Percentiles rank a stretch among this genome's conserved stretches.
These are phyloP conservation scores for Fusarium liriodendri DNA, from an alignment of 2,329 filamentous ascomycete species.

Conservation along the genomic window DNA sequence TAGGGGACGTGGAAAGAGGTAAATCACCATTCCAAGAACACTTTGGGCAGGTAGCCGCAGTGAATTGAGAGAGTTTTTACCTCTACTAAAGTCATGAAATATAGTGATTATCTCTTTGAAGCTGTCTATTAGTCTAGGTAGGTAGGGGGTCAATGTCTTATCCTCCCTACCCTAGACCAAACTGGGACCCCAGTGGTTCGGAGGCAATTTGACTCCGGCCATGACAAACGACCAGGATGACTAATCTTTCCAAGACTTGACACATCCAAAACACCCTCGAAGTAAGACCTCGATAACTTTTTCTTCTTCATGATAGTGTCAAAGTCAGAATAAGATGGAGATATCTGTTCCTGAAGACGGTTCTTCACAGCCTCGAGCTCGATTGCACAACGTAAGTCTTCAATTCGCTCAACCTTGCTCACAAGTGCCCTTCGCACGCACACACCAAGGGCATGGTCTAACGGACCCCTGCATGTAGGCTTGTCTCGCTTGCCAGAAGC, in stretches of 20 bases:
- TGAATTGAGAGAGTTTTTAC: not conserved
- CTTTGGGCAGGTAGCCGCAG: not conserved
- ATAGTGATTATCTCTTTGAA: too few species aligned
- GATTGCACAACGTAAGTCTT: not conserved
- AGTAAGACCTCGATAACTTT: not conserved
- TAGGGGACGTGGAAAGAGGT: conserved; percentile 3
- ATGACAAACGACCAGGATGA: not conserved
- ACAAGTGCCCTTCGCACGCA: too few species aligned
- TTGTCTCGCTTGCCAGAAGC: not conserved
- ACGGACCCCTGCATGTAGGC: not conserved
- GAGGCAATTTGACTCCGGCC: not conserved
- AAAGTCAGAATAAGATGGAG: not conserved
- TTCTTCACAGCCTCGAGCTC: not conserved
- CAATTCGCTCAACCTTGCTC: not conserved
- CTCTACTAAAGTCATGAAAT: too few species aligned
- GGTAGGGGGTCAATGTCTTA: too few species aligned
- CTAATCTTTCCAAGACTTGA: not conserved
- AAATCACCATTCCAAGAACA: not conserved
- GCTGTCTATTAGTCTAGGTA: too few species aligned
- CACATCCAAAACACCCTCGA: not conserved
- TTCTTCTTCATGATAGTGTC: not conserved
- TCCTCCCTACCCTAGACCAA: not conserved
- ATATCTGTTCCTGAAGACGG: not conserved
- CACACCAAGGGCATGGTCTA: not conserved
- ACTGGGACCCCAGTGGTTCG: not conserved